Percentiles rank a stretch among this genome's conserved stretches.
These are phyloP conservation scores for Globisporangium emineosum DNA, from an alignment of 352 stramenopile genomes.

Conservation along the genomic window DNA sequence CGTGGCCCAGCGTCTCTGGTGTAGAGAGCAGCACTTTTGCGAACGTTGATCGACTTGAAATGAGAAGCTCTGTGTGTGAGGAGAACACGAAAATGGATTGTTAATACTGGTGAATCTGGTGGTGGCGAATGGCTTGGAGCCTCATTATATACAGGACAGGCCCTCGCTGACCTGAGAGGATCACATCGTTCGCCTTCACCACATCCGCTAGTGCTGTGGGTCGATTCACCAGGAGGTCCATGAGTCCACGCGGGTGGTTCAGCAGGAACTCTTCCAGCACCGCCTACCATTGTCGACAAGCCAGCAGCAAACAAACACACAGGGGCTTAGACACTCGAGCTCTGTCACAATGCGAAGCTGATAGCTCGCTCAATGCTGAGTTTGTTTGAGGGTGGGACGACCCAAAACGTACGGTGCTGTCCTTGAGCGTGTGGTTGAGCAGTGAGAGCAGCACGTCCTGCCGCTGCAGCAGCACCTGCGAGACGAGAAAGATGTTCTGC, in stretches of 20 bases:
- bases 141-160: too few relatives aligned
- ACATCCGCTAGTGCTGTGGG: constrained; percentile 38
- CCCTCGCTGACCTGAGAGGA: constrained; percentile 43
- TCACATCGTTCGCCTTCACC: constrained; percentile 49
- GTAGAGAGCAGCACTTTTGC: constrained; percentile 39
- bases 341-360: too few relatives aligned
- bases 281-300: constrained; percentile 21
- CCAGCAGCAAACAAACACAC: background rate
- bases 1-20: constrained; percentile 40
- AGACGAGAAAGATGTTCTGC: constrained; percentile 69
- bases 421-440: constrained; percentile 56
- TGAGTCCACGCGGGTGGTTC: constrained; percentile 55
- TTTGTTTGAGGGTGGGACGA: too few relatives aligned
- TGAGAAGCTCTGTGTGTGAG: constrained; percentile 31
- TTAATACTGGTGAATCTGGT: background rate
- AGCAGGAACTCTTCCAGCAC: constrained; percentile 69
- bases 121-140: background rate
- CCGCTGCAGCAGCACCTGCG: constrained; percentile 49
- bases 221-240: constrained; percentile 59
- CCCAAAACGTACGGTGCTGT: constrained; percentile 42
- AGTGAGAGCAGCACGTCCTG: constrained; percentile 51
- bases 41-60: constrained; percentile 38
- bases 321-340: background rate
- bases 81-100: background rate
- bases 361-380: too few relatives aligned